Percentiles rank a stretch among this genome's conserved stretches.
Evolutionary conservation across 2,329 filamentous ascomycete species (phyloP).

Genomic region (Hirsutella rhossiliensis): DNA sequence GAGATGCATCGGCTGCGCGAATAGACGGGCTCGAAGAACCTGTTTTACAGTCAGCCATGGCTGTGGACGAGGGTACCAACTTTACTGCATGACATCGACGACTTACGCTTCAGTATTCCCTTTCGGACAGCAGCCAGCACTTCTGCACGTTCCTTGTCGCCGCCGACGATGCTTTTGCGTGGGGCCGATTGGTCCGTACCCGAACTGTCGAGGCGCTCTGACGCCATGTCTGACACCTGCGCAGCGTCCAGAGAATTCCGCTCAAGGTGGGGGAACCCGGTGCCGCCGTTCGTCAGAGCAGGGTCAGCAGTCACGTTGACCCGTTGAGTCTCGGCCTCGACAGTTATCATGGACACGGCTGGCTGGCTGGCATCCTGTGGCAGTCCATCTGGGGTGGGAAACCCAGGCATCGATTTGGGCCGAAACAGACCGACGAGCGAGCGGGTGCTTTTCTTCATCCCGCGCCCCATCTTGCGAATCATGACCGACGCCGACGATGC

Average conservation of each 20-base stretch:
- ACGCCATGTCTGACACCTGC: conserved; percentile 27
- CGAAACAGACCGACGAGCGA: conserved; percentile 91
- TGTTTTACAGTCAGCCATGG: conserved; percentile 15
- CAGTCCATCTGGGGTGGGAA: conserved; percentile 56
- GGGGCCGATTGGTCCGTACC: conserved; percentile 49
- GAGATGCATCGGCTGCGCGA: conserved; percentile 44
- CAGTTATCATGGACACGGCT: conserved; percentile 90
- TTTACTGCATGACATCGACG: neutral
- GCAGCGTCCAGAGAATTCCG: conserved; percentile 65
- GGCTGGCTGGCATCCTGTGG: conserved; percentile 59
- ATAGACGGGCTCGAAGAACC: conserved; percentile 57
- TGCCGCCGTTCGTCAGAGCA: conserved; percentile 54
- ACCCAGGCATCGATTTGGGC: conserved; percentile 81
- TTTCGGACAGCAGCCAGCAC: conserved; percentile 87
- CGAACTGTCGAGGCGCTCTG: conserved; percentile 43
- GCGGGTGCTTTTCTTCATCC: conserved; percentile 88
- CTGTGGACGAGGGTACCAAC: neutral
- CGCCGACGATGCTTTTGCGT: conserved; percentile 82
- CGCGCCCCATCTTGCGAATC: conserved; percentile 97
- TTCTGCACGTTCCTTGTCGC: conserved; percentile 82
- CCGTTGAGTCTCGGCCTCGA: conserved; percentile 79
- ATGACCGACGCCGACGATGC: conserved; percentile 84
- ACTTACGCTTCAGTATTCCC: conserved; percentile 82
- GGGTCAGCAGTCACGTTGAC: conserved; percentile 67
- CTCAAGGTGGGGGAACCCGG: conserved; percentile 76